Evolutionary conservation across 1,284 basidiomycete species (phyloP), one percentile per base, ranked within the genome.

Genomic region (Coniophora puteana): DNA sequence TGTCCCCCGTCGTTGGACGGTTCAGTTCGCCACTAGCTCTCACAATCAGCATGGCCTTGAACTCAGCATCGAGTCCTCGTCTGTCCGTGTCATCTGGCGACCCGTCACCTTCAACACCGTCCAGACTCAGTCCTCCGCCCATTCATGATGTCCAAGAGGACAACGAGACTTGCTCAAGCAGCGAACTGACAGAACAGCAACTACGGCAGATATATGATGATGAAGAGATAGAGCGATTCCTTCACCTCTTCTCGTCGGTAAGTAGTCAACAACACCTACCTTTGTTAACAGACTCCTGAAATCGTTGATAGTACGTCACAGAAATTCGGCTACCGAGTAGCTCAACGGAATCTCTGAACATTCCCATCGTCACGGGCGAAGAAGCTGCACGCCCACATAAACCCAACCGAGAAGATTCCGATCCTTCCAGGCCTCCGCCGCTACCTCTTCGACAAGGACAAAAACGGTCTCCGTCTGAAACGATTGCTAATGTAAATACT

Each of bases 191-290:
- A 11, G 61, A 73, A 41, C 53, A 49, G 5, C 63, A 78, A 48
- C 63, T 83, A 17, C 62, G 79, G 28, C 68, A 74, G 38, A 48
- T 78, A 20, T 82, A 80, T 45, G 79, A 83, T 22, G 68, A 72
- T 39, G 79, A 82, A 55, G 79, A 83, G 58, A 74, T 82, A 18
- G 68, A 79, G 29, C 62, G 76, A 21, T 81, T 78, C 51, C 55
- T 83, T 21, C 55, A 63, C 27, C 52, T 81, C 17, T 83, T 83
- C 58, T 73, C 76, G 30, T 62, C 69, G 32, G 80, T 82, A 52
- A 51, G 70, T 58, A 27, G 11, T 33, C 21, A 30, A 10, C 41
- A 13, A 12, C 30, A 23, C 18, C 25, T 31, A 24, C 13, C n/a
- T 38, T 20, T 14, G 23, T 23, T 21, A 25, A 26, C n/a, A 34